phyloP scores from a whole-genome alignment of 208 protist species.

The Trypanosoma brucei region DNA sequence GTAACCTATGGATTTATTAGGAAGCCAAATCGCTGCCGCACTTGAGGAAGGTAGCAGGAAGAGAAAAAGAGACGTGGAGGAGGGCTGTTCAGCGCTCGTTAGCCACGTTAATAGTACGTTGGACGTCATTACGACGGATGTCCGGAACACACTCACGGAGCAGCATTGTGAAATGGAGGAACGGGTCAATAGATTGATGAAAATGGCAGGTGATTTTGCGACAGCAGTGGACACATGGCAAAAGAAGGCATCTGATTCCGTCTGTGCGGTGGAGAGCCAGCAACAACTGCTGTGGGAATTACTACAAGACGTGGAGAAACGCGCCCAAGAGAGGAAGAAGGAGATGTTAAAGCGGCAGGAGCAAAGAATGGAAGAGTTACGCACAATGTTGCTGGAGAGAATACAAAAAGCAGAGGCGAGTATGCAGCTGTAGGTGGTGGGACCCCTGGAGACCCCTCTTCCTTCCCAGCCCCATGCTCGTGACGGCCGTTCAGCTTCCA shows the following conservation, averaged over 20 bases:
- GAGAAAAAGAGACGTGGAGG: slow-evolving; percentile 11
- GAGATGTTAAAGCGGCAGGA: slow-evolving; percentile 51
- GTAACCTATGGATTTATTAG: not conserved
- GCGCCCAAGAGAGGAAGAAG: slow-evolving; percentile 31
- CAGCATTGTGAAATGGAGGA: slow-evolving; percentile 53
- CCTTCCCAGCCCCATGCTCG: too few species aligned
- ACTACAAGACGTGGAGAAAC: slow-evolving; percentile 60
- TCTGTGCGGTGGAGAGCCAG: slow-evolving; percentile 70
- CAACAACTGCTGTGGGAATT: slow-evolving; percentile 56
- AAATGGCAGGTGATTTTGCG: slow-evolving; percentile 63
- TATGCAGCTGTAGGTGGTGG: not conserved
- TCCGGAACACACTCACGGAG: slow-evolving; percentile 35
- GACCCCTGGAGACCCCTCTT: too few species aligned
- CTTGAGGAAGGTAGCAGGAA: slow-evolving; percentile 29
- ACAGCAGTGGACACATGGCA: slow-evolving; percentile 76
- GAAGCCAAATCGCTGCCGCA: slow-evolving; percentile 19
- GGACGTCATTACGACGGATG: slow-evolving; percentile 26
- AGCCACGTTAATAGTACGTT: slow-evolving; percentile 45
- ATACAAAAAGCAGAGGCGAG: slow-evolving; percentile 22
- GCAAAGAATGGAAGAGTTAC: slow-evolving; percentile 40
- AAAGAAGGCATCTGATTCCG: slow-evolving; percentile 60
- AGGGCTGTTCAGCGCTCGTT: slow-evolving; percentile 25
- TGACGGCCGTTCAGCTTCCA: too few species aligned
- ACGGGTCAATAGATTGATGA: slow-evolving; percentile 57
- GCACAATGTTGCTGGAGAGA: slow-evolving; percentile 32